Percentiles rank a stretch among this genome's conserved stretches.
Conservation (phyloP, 306 rosid genomes). For the Gillenia trifoliata region DNA sequence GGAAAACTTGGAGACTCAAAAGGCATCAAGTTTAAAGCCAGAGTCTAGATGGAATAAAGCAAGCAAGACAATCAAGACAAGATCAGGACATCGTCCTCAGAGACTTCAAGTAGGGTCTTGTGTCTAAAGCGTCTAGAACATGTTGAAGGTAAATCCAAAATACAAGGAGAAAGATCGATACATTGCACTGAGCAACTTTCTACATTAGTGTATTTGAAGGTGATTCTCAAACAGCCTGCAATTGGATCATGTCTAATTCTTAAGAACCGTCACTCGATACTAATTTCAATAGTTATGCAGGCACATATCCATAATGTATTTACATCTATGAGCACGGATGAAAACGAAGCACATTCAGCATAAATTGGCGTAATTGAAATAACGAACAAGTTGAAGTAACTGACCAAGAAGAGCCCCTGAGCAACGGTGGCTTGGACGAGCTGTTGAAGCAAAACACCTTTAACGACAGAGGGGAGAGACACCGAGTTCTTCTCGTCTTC, state of each 20-base stretch:
- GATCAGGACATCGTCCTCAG: background rate
- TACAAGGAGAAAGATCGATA: background rate
- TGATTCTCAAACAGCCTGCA: background rate
- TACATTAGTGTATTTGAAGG: background rate
- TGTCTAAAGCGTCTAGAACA: background rate
- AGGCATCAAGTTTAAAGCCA: background rate
- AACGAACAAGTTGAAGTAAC: constrained; percentile 18
- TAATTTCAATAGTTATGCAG: background rate
- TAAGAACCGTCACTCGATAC: too few species aligned
- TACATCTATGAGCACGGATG: background rate
- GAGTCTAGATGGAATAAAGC: background rate
- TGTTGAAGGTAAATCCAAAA: background rate
- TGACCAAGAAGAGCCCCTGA: constrained; percentile 54
- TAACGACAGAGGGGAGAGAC: constrained; percentile 57
- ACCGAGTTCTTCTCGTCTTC: constrained; percentile 65
- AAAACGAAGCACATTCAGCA: background rate
- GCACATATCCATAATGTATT: background rate
- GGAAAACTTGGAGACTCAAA: background rate
- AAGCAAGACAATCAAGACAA: background rate
- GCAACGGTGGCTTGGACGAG: constrained; percentile 78
- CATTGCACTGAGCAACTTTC: background rate
- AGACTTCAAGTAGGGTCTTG: background rate
- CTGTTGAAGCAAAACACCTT: constrained; percentile 87
- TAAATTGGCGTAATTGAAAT: background rate
- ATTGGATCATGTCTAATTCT: background rate